Evolutionary conservation across 345 rosid genomes (phyloP).

Genomic region (Ceriops zippeliana): DNA sequence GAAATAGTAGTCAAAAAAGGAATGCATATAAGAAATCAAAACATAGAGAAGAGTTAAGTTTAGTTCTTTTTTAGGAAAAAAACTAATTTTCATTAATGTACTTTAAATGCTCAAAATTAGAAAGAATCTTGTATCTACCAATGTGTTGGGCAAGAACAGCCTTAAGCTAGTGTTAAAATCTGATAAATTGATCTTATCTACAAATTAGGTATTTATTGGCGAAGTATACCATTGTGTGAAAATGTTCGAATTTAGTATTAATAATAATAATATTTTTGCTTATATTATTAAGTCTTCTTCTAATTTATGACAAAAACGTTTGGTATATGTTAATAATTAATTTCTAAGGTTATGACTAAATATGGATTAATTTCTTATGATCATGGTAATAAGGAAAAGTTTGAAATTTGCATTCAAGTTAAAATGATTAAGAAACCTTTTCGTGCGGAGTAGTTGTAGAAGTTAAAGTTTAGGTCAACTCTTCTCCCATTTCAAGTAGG

Average conservation of each 20-base stretch:
- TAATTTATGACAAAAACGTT: too few species aligned
- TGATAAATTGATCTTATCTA: too few species aligned
- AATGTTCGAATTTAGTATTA: too few species aligned
- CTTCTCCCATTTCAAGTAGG: too few species aligned
- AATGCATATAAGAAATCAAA: not conserved
- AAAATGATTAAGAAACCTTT: constrained; percentile 16
- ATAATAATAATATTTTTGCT: too few species aligned
- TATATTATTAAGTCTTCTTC: too few species aligned
- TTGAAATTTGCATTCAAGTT: constrained; percentile 1
- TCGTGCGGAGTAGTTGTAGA: not conserved
- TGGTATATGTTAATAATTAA: not conserved
- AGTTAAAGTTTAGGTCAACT: too few species aligned
- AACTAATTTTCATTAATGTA: not conserved
- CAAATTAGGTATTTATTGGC: too few species aligned
- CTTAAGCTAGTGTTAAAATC: too few species aligned
- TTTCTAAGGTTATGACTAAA: not conserved
- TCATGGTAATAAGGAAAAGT: not conserved
- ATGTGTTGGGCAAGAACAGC: too few species aligned
- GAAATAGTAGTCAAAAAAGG: not conserved
- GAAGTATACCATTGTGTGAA: too few species aligned
- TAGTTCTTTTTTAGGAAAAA: not conserved
- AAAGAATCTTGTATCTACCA: not conserved
- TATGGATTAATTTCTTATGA: not conserved
- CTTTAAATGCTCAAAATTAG: not conserved
- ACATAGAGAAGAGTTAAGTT: not conserved